Conservation (phyloP, 345 rosid genomes). For the Arabidopsis suecica region DNA sequence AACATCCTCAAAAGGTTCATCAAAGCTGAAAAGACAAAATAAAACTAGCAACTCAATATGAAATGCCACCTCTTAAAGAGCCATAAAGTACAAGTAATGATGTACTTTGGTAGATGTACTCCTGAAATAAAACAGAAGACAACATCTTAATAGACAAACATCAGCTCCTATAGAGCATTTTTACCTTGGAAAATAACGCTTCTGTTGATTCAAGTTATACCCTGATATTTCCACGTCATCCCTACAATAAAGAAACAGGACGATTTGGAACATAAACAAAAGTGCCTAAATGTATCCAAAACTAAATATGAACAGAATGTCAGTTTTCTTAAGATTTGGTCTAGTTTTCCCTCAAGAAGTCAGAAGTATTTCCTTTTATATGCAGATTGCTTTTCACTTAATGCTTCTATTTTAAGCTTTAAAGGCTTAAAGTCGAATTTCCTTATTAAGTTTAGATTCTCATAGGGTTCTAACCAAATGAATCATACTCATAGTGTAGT, state of each 20-base stretch:
- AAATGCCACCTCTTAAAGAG: slow-evolving; percentile 27
- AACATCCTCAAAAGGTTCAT: slow-evolving; percentile 83
- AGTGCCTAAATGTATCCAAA: slow-evolving; percentile 24
- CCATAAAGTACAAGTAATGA: slow-evolving; percentile 16
- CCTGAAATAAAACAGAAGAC: slow-evolving; percentile 19
- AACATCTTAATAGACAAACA: slow-evolving; percentile 15
- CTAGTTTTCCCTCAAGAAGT: slow-evolving; percentile 14
- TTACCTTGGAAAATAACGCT: slow-evolving; percentile 80
- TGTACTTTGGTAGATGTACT: slow-evolving; percentile 10
- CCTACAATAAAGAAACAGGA: slow-evolving; percentile 51
- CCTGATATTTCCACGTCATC: slow-evolving; percentile 51
- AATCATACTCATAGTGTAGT: slow-evolving; percentile 15
- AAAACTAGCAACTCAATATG: slow-evolving; percentile 26
- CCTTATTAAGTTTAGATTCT: background rate
- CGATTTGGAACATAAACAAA: slow-evolving; percentile 20
- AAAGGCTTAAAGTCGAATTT: slow-evolving; percentile 5
- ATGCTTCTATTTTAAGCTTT: background rate
- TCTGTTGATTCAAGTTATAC: slow-evolving; percentile 47
- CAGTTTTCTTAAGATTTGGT: slow-evolving; percentile 2
- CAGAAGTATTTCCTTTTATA: slow-evolving; percentile 13
- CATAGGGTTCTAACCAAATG: slow-evolving; percentile 22
- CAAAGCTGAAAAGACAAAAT: slow-evolving; percentile 68
- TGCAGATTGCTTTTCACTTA: slow-evolving; percentile 6
- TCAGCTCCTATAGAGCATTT: slow-evolving; percentile 39
- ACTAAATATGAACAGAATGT: slow-evolving; percentile 14